Conservation (phyloP, 169 alveolate genomes). For the Babesia bigemina region DNA sequence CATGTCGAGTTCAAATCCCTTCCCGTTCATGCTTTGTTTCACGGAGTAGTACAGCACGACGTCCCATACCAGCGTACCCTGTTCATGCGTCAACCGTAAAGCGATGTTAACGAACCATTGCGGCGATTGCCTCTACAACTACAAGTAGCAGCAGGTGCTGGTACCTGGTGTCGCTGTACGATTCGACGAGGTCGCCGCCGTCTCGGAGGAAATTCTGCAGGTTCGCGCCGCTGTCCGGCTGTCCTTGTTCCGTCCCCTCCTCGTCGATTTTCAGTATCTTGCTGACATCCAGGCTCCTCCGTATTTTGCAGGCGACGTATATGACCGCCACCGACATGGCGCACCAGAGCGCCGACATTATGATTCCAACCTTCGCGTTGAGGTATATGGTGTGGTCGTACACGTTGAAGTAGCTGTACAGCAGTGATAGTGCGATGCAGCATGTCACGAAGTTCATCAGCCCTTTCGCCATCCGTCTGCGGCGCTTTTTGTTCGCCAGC, state of each 20-base stretch:
- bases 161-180: slow-evolving; percentile 53
- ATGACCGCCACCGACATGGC: slow-evolving; percentile 55
- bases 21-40: slow-evolving; percentile 15
- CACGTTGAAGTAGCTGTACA: slow-evolving; percentile 33
- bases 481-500: slow-evolving; percentile 19
- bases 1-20: slow-evolving; percentile 41
- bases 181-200: slow-evolving; percentile 43
- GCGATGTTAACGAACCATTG: slow-evolving; percentile 34
- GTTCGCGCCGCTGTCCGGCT: slow-evolving; percentile 12
- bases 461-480: slow-evolving; percentile 6
- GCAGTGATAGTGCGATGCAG: slow-evolving; percentile 7
- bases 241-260: slow-evolving; percentile 9
- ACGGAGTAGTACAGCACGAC: slow-evolving; percentile 36
- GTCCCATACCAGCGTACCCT: slow-evolving; percentile 65
- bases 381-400: slow-evolving; percentile 14
- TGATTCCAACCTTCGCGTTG: slow-evolving; percentile 49
- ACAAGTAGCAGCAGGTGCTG: slow-evolving; percentile 55
- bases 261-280: slow-evolving; percentile 20
- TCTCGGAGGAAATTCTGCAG: too few relatives aligned
- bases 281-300: slow-evolving; percentile 35
- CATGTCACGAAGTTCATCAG: slow-evolving; percentile 22
- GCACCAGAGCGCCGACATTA: slow-evolving; percentile 62
- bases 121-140: slow-evolving; percentile 47
- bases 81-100: neutral
- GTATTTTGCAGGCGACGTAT: slow-evolving; percentile 41